Evolutionary conservation across 2,329 filamentous ascomycete species (phyloP), one percentile per base, ranked within the genome.

Genomic region (Chrysosporium queenslandicum): DNA sequence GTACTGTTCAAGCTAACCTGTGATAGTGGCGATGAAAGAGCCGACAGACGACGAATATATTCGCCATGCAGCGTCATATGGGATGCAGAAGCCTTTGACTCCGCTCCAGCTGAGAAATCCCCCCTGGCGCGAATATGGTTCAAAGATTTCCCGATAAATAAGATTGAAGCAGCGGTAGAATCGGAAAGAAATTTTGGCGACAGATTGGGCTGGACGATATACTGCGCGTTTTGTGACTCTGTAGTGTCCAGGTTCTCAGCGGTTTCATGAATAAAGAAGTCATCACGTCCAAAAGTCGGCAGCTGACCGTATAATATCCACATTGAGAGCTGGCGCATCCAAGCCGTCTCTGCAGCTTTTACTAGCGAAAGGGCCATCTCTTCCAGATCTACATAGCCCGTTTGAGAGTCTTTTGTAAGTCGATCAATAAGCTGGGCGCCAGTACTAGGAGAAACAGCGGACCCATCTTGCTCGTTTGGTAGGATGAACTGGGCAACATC

Each of bases 251-350:
- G 66, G 18, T 66, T 66, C 40, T 66, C 58, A 50, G 68, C 60
- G 23, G 66, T 65, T 46, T 75, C 63, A 32, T 78, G 77, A 29
- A 97, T 80, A 64, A 95, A 95, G 65, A 97, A 97, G 68, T 97
- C 91, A n/a, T 79, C 77, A 4, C 77, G 78, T 2, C 87, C 88
- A 64, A 87, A 83, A 12, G 77, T 78, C 0, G 91, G 90, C 53
- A 95, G 70, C 47, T 85, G 81, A 4, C 92, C 92, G 66, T 95
- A 94, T 12, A 97, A 70, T 7, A 97, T 77, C 91, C 91, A 98
- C 23, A 86, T 86, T 3, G 88, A 86, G 9, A 94, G 77, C 64
- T 95, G 89, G 66, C 88, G 86, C 63, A 97, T 73, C 92, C 92
- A 98, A 7, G 90, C 86, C 27, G 80, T 85, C 70, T 98, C 91